These are phyloP conservation scores for Nevesoporus exiguus DNA, from an alignment of 768 basidiomycete species.

Conservation along the genomic window DNA sequence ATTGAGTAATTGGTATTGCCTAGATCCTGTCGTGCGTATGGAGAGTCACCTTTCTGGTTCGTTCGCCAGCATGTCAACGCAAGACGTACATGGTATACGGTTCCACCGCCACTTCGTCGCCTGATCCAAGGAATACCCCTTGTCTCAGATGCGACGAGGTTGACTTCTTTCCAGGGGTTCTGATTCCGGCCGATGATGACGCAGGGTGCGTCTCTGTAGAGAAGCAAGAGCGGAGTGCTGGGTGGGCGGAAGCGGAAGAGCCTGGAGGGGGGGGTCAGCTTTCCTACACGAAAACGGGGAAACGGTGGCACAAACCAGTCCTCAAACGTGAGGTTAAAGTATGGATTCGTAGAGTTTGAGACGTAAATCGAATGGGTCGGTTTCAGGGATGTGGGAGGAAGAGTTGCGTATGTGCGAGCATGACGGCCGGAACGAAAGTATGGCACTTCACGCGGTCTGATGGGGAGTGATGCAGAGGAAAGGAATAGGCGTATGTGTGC, in stretches of 20 bases:
- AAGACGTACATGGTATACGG: constrained; percentile 86
- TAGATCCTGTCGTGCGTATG: constrained; percentile 61
- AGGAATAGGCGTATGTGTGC: constrained; percentile 25
- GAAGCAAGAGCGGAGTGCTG: constrained; percentile 67
- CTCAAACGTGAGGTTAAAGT: constrained; percentile 87
- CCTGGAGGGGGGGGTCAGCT: constrained; percentile 40
- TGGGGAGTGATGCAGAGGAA: background rate
- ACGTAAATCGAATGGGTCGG: constrained; percentile 59
- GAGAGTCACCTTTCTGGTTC: background rate
- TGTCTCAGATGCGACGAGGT: constrained; percentile 53
- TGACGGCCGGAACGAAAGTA: background rate
- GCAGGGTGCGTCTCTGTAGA: constrained; percentile 87
- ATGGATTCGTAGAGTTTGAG: constrained; percentile 76
- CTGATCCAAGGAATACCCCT: constrained; percentile 73
- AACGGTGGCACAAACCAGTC: constrained; percentile 61
- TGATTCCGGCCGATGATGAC: constrained; percentile 95
- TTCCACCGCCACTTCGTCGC: constrained; percentile 88
- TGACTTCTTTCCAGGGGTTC: constrained; percentile 98
- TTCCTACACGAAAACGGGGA: constrained; percentile 26
- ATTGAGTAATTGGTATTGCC: constrained; percentile 98
- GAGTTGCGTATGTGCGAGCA: constrained; percentile 13
- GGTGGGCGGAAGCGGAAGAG: constrained; percentile 75
- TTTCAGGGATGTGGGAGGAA: constrained; percentile 21
- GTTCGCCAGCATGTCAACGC: background rate
- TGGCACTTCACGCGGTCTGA: background rate